A percentile compares a stretch with the other conserved stretches of the same genome.
Conservation (phyloP, 2,329 filamentous ascomycete genomes). For the Gaeumannomyces tritici region DNA sequence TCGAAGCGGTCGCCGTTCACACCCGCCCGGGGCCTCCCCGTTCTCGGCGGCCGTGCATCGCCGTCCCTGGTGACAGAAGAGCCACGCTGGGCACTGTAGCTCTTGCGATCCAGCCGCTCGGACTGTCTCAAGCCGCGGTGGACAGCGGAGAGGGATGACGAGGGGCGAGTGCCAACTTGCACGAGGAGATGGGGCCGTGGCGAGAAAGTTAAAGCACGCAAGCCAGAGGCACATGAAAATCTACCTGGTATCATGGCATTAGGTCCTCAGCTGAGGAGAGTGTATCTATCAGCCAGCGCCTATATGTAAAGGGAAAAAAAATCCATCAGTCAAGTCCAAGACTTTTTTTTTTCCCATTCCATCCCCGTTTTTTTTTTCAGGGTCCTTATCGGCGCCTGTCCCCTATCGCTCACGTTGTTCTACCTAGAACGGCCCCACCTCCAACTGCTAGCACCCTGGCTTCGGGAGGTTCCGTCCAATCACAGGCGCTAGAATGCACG, state of each 20-base stretch:
- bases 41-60: slow-evolving; percentile 8
- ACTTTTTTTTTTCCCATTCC: background rate
- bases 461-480: background rate
- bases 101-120: background rate
- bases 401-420: background rate
- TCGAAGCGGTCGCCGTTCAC: slow-evolving; percentile 17
- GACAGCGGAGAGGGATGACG: slow-evolving; percentile 14
- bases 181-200: background rate
- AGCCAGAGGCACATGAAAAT: background rate
- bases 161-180: background rate
- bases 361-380: background rate
- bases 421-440: background rate
- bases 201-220: background rate
- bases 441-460: background rate
- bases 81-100: background rate
- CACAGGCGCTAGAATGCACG: background rate
- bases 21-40: background rate
- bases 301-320: no score
- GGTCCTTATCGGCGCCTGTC: background rate
- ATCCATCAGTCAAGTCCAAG: background rate
- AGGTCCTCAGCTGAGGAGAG: background rate
- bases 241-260: slow-evolving; percentile 2
- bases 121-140: slow-evolving; percentile 11
- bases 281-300: background rate
- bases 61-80: slow-evolving; percentile 5